Percentiles rank a stretch among this genome's conserved stretches.
Conservation (phyloP, 805 yeast genomes). For the Candida dajiaensis region DNA sequence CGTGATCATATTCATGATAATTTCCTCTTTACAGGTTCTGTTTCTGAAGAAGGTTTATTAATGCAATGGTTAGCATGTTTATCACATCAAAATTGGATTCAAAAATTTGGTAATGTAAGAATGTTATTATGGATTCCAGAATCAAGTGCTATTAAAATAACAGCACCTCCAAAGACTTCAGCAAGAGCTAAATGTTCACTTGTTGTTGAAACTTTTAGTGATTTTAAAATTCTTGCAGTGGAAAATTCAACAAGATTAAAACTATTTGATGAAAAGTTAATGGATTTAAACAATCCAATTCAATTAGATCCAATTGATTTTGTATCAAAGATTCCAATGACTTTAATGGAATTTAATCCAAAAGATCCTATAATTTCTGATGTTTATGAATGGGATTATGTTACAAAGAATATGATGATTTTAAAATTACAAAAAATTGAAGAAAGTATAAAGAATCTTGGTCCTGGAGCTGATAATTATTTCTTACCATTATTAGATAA, state of each 20-base stretch:
- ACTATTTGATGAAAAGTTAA: constrained; percentile 14
- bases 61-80: constrained; percentile 73
- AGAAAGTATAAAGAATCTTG: constrained; percentile 49
- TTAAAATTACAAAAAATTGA: constrained; percentile 37
- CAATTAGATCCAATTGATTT: constrained; percentile 25
- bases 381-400: constrained; percentile 59
- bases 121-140: constrained; percentile 67
- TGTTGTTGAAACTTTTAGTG: constrained; percentile 58
- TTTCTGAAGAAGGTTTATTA: constrained; percentile 59
- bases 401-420: constrained; percentile 55
- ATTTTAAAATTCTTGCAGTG: constrained; percentile 50
- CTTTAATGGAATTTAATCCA: constrained; percentile 54
- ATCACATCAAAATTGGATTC: constrained; percentile 68
- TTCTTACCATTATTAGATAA: constrained; percentile 28
- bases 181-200: constrained; percentile 59
- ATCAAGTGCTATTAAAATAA: constrained; percentile 51
- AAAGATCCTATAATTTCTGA: constrained; percentile 34
- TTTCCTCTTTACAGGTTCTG: constrained; percentile 53
- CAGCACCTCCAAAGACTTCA: constrained; percentile 46
- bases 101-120: constrained; percentile 65
- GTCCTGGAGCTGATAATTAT: constrained; percentile 75
- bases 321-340: constrained; percentile 20
- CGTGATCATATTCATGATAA: constrained; percentile 43
- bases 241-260: constrained; percentile 22
- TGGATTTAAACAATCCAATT: constrained; percentile 25